Evolutionary conservation across 2,329 filamentous ascomycete genomes (phyloP).

Genomic region (Penicillium aurantiogriseum): DNA sequence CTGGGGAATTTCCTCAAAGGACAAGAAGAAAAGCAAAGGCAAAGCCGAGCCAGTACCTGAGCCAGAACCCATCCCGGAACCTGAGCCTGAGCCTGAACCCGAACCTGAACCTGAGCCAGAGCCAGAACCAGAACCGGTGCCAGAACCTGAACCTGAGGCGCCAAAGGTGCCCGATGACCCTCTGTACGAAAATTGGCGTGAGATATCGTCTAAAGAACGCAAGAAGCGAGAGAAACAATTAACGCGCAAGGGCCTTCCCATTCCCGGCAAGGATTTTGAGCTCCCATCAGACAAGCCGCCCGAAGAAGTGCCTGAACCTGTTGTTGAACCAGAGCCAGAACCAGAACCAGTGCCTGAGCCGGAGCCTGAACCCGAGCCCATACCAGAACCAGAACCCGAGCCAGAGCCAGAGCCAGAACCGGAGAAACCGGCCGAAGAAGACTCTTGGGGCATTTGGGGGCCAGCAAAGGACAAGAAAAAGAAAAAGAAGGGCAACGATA

Average conservation of each 20-base stretch:
- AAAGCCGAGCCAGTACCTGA: conserved; percentile 26
- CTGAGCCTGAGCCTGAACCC: conserved; percentile 7
- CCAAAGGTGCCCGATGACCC: conserved; percentile 35
- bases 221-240: conserved; percentile 44
- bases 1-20: conserved; percentile 25
- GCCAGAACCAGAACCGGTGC: conserved; percentile 32
- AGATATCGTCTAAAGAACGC: conserved; percentile 43
- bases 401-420: conserved; percentile 12
- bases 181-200: conserved; percentile 36
- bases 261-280: conserved; percentile 31
- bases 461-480: conserved; percentile 49
- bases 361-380: conserved; percentile 1
- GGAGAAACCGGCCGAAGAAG: conserved; percentile 22
- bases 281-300: conserved; percentile 21
- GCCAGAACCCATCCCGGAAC: conserved; percentile 16
- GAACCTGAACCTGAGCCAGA: conserved; percentile 27
- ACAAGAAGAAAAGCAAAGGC: conserved; percentile 36
- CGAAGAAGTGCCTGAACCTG: conserved; percentile 25
- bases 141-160: conserved; percentile 23
- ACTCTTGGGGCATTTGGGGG: conserved; percentile 38
- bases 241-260: conserved; percentile 29
- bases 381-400: conserved; percentile 19
- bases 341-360: conserved; percentile 29
- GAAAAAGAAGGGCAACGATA: conserved; percentile 47
- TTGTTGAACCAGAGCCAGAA: conserved; percentile 17